These are phyloP conservation scores for Rhododendron griersonianum DNA, from an alignment of 148 eudicot genomes.

Conservation along the genomic window DNA sequence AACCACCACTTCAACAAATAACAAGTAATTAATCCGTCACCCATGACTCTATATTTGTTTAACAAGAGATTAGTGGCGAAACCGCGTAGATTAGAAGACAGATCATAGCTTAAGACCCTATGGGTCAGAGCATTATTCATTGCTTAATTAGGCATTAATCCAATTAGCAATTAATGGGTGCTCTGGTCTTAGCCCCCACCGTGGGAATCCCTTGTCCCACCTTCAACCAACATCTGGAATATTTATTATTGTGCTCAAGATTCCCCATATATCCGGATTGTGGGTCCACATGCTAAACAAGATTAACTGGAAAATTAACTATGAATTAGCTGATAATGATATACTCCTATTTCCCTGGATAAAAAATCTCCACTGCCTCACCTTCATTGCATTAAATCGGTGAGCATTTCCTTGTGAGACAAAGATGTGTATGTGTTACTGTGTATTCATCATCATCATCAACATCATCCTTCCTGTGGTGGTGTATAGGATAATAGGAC, in stretches of 20 bases:
- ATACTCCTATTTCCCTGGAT: too few species aligned
- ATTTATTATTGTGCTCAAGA: slow-evolving; percentile 32
- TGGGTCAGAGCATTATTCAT: background rate
- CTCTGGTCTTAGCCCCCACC: slow-evolving; percentile 18
- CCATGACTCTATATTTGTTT: background rate
- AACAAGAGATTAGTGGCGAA: background rate
- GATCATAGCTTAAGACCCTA: background rate
- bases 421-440: background rate
- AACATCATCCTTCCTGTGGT: background rate
- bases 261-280: slow-evolving; percentile 30
- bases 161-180: slow-evolving; percentile 7
- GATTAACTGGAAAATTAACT: background rate
- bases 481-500: background rate
- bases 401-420: background rate
- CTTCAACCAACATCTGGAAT: slow-evolving; percentile 46
- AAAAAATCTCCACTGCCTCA: background rate
- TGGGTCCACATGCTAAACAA: slow-evolving; percentile 22
- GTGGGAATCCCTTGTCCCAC: slow-evolving; percentile 35
- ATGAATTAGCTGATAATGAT: background rate
- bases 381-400: background rate
- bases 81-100: slow-evolving; percentile 9
- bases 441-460: background rate
- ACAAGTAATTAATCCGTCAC: background rate
- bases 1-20: background rate
- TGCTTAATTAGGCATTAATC: background rate